phyloP scores from a whole-genome alignment of 1,139 yeast species.

The Magnusiomyces suaveolens region DNA sequence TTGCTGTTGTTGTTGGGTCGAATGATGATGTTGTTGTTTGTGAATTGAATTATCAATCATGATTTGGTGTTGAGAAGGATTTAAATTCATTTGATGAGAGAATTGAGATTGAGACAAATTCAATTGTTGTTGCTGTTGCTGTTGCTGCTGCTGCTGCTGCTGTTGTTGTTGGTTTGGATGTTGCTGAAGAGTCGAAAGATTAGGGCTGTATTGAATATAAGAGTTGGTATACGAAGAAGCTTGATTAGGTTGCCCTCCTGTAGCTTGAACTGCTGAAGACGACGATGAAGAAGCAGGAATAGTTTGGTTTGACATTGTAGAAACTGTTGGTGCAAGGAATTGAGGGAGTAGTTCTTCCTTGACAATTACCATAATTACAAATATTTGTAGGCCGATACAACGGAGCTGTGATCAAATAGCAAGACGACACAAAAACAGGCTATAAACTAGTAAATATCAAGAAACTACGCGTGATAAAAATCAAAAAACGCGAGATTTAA shows the following conservation, averaged over 20 bases:
- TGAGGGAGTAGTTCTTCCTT: conserved; percentile 16
- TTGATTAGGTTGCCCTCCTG: background rate
- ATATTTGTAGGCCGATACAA: no score
- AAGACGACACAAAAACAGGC: no score
- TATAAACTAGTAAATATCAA: background rate
- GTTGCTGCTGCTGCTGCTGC: conserved; percentile 26
- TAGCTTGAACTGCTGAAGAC: background rate
- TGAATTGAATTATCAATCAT: background rate
- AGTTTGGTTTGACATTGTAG: background rate
- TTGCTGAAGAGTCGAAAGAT: background rate
- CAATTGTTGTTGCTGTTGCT: background rate
- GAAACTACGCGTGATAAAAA: background rate
- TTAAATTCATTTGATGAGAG: background rate
- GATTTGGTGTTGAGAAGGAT: conserved; percentile 2
- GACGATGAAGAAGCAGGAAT: background rate
- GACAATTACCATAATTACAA: conserved; percentile 32
- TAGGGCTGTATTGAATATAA: background rate
- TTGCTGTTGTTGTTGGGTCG: background rate
- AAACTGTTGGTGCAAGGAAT: background rate
- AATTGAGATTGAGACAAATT: background rate
- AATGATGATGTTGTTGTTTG: no score
- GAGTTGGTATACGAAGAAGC: background rate
- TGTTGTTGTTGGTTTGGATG: conserved; percentile 27
- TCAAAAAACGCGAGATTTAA: no score
- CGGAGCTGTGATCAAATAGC: no score